phyloP scores from a whole-genome alignment of 1,284 basidiomycete genomes.

The Ceratobasidium sp. region DNA sequence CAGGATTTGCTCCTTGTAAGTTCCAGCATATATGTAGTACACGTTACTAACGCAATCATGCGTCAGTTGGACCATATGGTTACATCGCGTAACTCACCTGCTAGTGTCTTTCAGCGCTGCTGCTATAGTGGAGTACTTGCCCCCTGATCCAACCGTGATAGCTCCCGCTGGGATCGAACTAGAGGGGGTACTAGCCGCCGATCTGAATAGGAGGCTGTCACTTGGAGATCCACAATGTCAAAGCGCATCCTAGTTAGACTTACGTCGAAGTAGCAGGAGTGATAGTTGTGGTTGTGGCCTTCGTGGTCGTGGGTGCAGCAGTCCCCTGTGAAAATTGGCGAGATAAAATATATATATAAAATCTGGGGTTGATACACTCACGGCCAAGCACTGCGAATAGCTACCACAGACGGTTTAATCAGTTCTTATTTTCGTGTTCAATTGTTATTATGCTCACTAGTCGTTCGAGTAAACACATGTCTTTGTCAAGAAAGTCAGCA shows the following conservation, averaged over 20 bases:
- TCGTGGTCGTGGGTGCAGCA: neutral
- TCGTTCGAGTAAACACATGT: slow-evolving; percentile 14
- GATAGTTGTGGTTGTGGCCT: neutral
- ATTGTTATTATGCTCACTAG: neutral
- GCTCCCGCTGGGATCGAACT: slow-evolving; percentile 45
- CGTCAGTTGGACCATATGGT: neutral
- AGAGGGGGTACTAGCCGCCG: slow-evolving; percentile 32
- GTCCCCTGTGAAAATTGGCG: neutral
- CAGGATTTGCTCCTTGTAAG: slow-evolving; percentile 10
- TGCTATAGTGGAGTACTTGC: slow-evolving; percentile 38
- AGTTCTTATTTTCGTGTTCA: too few relatives aligned
- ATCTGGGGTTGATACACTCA: neutral
- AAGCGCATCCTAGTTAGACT: too few relatives aligned
- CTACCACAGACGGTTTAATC: too few relatives aligned
- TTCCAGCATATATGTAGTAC: slow-evolving; percentile 21
- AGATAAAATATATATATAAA: too few relatives aligned
- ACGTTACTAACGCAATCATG: neutral
- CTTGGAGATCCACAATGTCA: too few relatives aligned
- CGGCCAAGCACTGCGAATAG: slow-evolving; percentile 15
- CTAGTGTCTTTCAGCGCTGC: slow-evolving; percentile 24
- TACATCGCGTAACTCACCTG: slow-evolving; percentile 41
- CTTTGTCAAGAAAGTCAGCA: too few relatives aligned
- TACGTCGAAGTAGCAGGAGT: too few relatives aligned
- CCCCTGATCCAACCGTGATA: slow-evolving; percentile 37
- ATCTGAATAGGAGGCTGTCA: neutral